Conservation (phyloP, 2,329 filamentous ascomycete species). For the Sporothrix sp. region DNA sequence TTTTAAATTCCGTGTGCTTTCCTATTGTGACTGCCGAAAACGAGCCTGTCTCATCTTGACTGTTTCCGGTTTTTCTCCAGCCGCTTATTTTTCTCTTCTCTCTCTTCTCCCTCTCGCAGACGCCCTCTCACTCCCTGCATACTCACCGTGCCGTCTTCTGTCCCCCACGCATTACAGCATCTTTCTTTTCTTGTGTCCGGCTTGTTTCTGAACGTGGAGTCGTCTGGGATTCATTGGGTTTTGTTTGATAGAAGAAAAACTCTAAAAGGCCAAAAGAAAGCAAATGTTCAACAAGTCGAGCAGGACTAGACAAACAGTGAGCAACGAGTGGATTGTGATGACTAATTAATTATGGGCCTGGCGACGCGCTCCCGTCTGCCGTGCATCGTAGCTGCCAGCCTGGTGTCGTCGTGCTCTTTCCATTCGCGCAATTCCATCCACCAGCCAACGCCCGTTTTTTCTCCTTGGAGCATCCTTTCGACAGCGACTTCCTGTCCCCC, state of each 20-base stretch:
- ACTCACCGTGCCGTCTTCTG: neutral
- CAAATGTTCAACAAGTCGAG: no score
- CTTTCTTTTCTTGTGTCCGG: neutral
- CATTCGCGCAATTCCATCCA: no score
- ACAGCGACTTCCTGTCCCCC: neutral
- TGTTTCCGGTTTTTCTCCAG: no score
- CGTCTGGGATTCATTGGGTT: neutral
- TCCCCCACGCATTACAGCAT: neutral
- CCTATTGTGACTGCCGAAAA: no score
- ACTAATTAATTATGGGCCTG: neutral
- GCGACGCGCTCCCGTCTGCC: neutral
- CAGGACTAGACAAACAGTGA: no score
- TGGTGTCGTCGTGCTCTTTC: no score
- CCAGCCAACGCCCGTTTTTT: neutral
- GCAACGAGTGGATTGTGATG: no score
- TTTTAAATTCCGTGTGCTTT: no score
- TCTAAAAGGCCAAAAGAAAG: neutral
- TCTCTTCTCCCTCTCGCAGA: neutral
- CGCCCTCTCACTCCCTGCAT: neutral
- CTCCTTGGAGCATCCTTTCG: slow-evolving; percentile 4
- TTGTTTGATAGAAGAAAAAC: slow-evolving; percentile 1
- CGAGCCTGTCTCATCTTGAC: no score
- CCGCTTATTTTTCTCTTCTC: no score
- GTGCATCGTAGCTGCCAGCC: no score
- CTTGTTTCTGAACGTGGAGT: neutral